Base-by-base conservation (phyloP, 2,329 filamentous ascomycete species). In the Xylaria sp. region DNA sequence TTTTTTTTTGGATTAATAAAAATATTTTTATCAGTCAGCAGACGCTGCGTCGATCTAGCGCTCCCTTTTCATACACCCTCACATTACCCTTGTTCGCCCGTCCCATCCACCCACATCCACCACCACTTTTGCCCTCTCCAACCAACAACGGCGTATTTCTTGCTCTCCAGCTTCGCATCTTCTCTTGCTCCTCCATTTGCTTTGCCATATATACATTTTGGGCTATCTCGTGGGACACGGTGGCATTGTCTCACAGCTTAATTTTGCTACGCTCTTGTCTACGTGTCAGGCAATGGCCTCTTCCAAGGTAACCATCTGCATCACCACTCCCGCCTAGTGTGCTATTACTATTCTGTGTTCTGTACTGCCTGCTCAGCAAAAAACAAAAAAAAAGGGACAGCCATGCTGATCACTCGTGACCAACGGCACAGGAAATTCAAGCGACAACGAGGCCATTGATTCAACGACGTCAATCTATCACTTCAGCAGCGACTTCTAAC, bases 361-460 rank as follows among this genome's bases (percentile, higher is more conserved):
- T 30, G 23, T 30, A 30, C 23, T 30, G 23, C 23, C 23, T 30
- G 23, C 23, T 30, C 23, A 30, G 23, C 23, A 30, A 3, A 30
- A 30, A 30, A 30, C n/a, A n/a, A 30, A 23, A 64, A 69, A 63
- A 66, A 68, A 72, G 16, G 16, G 63, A 65, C 56, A 60, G 59
- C 61, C 63, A 61, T 73, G 73, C 76, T 79, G 71, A 78, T 73
- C 70, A 72, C 66, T 59, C 59, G 54, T 66, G 60, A 67, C 67
- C 61, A 63, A 63, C 61, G 18, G 61, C 30, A 67, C 74, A 87
- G 84, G 84, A 87, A 78, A 84, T 85, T 73, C 82, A 82, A 72
- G 79, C 85, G 72, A 79, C 85, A 67, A 83, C 85, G 70, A 84
- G 87, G 75, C 87, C 88, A 76, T 80, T 89, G 73, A 80, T 80